Evolutionary conservation across 768 basidiomycete genomes (phyloP).

Genomic region (Chalciporus piperatus): DNA sequence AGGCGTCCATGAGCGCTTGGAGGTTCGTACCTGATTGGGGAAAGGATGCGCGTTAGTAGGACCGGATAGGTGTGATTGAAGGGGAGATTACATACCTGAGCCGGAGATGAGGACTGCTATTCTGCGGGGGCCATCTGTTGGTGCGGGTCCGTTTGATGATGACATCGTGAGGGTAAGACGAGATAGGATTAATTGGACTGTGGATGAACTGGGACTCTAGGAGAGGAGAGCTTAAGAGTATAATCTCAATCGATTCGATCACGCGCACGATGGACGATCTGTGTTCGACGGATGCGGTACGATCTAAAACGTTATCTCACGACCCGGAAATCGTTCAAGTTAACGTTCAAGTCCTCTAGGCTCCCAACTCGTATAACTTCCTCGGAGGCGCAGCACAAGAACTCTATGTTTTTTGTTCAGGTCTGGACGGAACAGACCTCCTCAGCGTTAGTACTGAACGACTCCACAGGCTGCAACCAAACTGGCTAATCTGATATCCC

Average conservation of each 20-base stretch:
- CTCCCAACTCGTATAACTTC: not conserved
- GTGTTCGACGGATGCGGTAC: not conserved
- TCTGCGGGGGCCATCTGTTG: constrained; percentile 21
- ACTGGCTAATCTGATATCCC: no score
- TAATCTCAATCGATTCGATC: not conserved
- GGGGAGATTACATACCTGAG: constrained; percentile 42
- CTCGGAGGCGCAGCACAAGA: no score
- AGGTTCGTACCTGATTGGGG: constrained; percentile 78
- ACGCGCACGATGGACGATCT: not conserved
- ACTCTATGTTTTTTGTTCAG: no score
- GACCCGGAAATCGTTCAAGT: not conserved
- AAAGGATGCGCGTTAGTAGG: not conserved
- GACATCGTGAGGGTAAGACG: not conserved
- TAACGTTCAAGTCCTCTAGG: no score
- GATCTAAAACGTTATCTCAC: not conserved
- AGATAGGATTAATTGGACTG: not conserved
- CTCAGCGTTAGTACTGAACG: no score
- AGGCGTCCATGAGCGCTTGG: constrained; percentile 92
- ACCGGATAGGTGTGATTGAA: not conserved
- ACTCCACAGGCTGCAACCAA: no score
- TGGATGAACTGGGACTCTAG: not conserved
- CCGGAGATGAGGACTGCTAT: constrained; percentile 66
- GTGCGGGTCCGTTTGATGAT: not conserved
- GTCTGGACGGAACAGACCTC: no score
- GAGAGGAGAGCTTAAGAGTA: not conserved